phyloP scores from a whole-genome alignment of 2,329 filamentous ascomycete genomes.

The Paradendryphiella salina region DNA sequence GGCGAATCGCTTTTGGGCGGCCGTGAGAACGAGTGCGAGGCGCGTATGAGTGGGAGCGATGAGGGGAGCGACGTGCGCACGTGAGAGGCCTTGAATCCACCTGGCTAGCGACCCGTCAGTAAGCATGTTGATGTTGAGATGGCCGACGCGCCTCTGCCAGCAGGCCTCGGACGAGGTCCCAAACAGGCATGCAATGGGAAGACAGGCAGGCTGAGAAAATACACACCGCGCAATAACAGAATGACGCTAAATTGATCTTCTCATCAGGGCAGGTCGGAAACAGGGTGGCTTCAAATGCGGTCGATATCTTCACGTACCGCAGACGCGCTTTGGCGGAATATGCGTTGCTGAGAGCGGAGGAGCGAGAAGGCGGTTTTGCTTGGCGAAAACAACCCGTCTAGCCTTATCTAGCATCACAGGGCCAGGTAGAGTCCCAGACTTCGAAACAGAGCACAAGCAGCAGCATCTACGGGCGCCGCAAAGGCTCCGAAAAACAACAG shows the following conservation, averaged over 20 bases:
- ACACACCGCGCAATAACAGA: slow-evolving; percentile 33
- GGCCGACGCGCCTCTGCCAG: slow-evolving; percentile 32
- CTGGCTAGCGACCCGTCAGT: slow-evolving; percentile 33
- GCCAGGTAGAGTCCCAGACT: slow-evolving; percentile 14
- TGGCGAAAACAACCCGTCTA: slow-evolving; percentile 14
- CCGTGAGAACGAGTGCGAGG: slow-evolving; percentile 12
- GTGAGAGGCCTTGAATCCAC: slow-evolving; percentile 33
- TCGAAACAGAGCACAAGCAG: slow-evolving; percentile 16
- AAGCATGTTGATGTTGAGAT: slow-evolving; percentile 36
- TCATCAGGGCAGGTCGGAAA: slow-evolving; percentile 38
- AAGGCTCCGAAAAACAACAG: background rate
- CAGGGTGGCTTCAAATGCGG: slow-evolving; percentile 31
- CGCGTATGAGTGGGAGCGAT: slow-evolving; percentile 11
- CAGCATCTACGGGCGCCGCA: slow-evolving; percentile 5
- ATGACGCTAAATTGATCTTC: slow-evolving; percentile 29
- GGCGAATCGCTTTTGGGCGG: slow-evolving; percentile 8
- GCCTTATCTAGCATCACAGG: slow-evolving; percentile 23
- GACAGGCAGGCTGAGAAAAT: slow-evolving; percentile 11
- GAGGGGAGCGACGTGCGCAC: slow-evolving; percentile 19
- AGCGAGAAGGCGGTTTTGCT: slow-evolving; percentile 15
- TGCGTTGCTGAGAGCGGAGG: slow-evolving; percentile 35
- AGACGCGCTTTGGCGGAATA: slow-evolving; percentile 40
- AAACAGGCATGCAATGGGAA: slow-evolving; percentile 20
- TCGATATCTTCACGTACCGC: slow-evolving; percentile 41
- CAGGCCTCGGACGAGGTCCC: slow-evolving; percentile 22